phyloP scores from a whole-genome alignment of 208 protist genomes.

The Lotmaria passim region DNA sequence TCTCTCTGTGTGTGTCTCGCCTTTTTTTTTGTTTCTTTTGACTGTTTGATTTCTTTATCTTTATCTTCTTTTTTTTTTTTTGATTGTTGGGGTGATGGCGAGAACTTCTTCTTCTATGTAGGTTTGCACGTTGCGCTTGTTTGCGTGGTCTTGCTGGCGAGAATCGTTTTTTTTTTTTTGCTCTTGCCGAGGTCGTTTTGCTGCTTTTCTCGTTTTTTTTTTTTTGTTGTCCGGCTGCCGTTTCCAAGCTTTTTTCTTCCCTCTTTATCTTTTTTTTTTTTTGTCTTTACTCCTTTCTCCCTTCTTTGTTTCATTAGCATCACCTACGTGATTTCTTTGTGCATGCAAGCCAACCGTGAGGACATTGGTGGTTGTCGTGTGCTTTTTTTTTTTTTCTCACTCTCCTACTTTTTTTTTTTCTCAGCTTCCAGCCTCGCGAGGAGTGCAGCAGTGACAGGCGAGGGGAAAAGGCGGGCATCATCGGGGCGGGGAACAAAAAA shows the following conservation, averaged over 20 bases:
- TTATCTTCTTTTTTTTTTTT: slow-evolving; percentile 10
- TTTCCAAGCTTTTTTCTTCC: not conserved
- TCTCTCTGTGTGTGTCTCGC: slow-evolving; percentile 8
- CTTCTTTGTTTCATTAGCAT: not conserved
- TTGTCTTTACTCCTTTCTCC: not conserved
- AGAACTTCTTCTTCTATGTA: slow-evolving; percentile 7
- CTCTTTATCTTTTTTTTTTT: slow-evolving; percentile 6
- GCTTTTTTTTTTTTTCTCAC: not conserved
- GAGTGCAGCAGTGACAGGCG: too few relatives aligned
- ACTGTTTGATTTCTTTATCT: not conserved
- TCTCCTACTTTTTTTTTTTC: too few relatives aligned
- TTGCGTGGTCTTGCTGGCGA: slow-evolving; percentile 5
- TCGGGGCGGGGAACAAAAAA: too few relatives aligned
- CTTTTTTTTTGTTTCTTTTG: slow-evolving; percentile 22
- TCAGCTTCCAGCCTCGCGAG: not conserved
- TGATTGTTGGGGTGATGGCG: not conserved
- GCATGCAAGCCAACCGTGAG: too few relatives aligned
- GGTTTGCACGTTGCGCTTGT: slow-evolving; percentile 15
- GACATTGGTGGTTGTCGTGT: too few relatives aligned
- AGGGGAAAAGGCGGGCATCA: too few relatives aligned
- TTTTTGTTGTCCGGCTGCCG: slow-evolving; percentile 8
- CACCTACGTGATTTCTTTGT: too few relatives aligned
- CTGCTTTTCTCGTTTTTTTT: slow-evolving; percentile 12
- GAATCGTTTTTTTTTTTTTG: not conserved
- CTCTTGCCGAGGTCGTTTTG: not conserved